Conservation (phyloP, 345 rosid species). For the Boechera divaricarpa region DNA sequence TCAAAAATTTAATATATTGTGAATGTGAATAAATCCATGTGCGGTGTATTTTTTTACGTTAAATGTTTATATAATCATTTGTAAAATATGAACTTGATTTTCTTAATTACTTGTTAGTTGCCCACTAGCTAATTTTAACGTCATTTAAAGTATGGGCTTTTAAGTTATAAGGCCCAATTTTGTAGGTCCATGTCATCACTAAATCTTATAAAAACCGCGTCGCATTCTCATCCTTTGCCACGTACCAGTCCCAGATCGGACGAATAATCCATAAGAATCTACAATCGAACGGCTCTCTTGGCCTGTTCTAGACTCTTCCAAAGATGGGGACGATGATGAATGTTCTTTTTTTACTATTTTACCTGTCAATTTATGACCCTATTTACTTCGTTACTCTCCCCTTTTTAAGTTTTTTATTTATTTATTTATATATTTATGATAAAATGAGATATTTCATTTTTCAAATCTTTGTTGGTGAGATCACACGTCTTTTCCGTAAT, state of each 20-base stretch:
- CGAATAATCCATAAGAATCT: slow-evolving; percentile 39
- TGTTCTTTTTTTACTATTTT: slow-evolving; percentile 30
- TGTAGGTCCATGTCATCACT: slow-evolving; percentile 50
- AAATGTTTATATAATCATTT: background rate
- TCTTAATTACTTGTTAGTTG: background rate
- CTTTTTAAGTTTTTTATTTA: background rate
- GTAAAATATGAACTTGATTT: slow-evolving; percentile 11
- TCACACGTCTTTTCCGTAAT: slow-evolving; percentile 39
- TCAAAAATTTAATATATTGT: no score
- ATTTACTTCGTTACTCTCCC: slow-evolving; percentile 1
- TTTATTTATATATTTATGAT: no score
- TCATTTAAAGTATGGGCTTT: slow-evolving; percentile 13
- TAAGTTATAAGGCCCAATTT: slow-evolving; percentile 17
- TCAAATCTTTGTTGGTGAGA: slow-evolving; percentile 29
- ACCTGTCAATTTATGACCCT: slow-evolving; percentile 18
- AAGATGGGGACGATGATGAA: slow-evolving; percentile 9
- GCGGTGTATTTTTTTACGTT: no score
- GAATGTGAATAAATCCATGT: no score
- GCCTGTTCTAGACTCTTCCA: slow-evolving; percentile 70
- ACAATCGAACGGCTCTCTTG: slow-evolving; percentile 57
- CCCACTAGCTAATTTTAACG: background rate
- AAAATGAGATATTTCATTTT: slow-evolving; percentile 3
- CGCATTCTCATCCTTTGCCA: slow-evolving; percentile 21
- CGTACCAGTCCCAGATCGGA: slow-evolving; percentile 36
- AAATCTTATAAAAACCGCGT: slow-evolving; percentile 12